phyloP scores from a whole-genome alignment of 306 rosid species.

The Morella rubra region DNA sequence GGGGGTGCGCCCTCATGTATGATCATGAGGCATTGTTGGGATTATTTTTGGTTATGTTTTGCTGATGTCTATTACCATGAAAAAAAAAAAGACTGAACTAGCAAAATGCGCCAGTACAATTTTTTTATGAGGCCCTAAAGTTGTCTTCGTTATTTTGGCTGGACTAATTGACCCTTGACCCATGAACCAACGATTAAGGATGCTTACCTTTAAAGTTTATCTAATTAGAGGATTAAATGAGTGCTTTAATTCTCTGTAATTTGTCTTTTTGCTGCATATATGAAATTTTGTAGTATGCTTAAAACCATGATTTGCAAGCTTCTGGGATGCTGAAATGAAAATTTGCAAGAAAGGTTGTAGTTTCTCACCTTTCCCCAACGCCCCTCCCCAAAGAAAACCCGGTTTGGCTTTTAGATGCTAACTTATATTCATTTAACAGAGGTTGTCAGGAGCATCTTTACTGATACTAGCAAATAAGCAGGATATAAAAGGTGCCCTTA shows the following conservation, averaged over 20 bases:
- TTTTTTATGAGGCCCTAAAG: background rate
- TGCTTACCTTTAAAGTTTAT: background rate
- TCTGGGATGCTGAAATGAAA: too few species aligned
- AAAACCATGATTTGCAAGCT: background rate
- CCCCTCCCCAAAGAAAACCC: background rate
- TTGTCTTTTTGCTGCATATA: background rate
- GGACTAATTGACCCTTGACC: background rate
- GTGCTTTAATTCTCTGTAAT: background rate
- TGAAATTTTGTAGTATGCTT: background rate
- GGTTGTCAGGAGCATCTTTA: slow-evolving; percentile 84
- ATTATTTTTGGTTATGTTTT: background rate
- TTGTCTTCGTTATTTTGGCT: background rate
- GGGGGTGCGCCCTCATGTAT: background rate
- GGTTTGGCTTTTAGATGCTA: background rate
- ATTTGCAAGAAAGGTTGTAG: background rate
- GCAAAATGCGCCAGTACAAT: background rate
- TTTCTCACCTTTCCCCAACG: background rate
- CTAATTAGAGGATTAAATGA: background rate
- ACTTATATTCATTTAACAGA: slow-evolving; percentile 42
- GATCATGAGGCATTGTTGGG: background rate
- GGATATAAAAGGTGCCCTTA: slow-evolving; percentile 80
- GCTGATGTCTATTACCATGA: background rate
- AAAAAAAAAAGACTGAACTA: background rate
- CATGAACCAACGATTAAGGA: background rate
- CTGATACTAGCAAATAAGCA: slow-evolving; percentile 91